Percentiles rank a stretch among this genome's conserved stretches.
These are phyloP conservation scores for Arthrobotrys entomopaga DNA, from an alignment of 2,329 filamentous ascomycete species.

Conservation along the genomic window DNA sequence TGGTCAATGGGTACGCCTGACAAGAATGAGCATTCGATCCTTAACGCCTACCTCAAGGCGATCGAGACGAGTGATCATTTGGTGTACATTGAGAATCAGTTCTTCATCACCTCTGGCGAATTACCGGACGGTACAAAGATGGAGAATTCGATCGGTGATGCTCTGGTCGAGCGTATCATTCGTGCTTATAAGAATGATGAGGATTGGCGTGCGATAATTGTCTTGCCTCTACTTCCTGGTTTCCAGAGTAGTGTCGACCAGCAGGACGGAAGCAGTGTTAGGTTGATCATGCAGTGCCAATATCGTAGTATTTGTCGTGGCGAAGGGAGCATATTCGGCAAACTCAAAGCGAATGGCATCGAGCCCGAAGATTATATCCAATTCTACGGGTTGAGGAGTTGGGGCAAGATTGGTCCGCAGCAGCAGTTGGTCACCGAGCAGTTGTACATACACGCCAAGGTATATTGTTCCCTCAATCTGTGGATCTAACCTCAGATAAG, in stretches of 20 bases:
- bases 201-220: conserved; percentile 86
- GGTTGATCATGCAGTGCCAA: conserved; percentile 96
- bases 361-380: conserved; percentile 95
- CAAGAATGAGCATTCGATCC: conserved; percentile 90
- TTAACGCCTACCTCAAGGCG: conserved; percentile 92
- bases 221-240: conserved; percentile 97
- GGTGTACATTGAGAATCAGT: conserved; percentile 98
- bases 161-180: conserved; percentile 89
- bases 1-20: conserved; percentile 91
- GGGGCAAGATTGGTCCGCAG: conserved; percentile 87
- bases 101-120: conserved; percentile 93
- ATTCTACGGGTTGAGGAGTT: conserved; percentile 91
- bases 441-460: conserved; percentile 95
- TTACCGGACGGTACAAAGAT: conserved; percentile 83
- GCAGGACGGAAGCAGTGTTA: conserved; percentile 91
- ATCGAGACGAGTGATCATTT: conserved; percentile 97
- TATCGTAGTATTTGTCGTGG: conserved; percentile 95
- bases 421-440: conserved; percentile 91
- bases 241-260: conserved; percentile 97
- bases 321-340: conserved; percentile 88
- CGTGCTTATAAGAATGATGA: conserved; percentile 84
- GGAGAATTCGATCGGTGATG: conserved; percentile 92
- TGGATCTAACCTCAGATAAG: not conserved
- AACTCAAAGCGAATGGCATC: conserved; percentile 80
- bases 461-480: not conserved